A percentile compares a stretch with the other conserved stretches of the same genome.
Conservation (phyloP, 371 early-diverging fungal species). For the Mucor sp. region DNA sequence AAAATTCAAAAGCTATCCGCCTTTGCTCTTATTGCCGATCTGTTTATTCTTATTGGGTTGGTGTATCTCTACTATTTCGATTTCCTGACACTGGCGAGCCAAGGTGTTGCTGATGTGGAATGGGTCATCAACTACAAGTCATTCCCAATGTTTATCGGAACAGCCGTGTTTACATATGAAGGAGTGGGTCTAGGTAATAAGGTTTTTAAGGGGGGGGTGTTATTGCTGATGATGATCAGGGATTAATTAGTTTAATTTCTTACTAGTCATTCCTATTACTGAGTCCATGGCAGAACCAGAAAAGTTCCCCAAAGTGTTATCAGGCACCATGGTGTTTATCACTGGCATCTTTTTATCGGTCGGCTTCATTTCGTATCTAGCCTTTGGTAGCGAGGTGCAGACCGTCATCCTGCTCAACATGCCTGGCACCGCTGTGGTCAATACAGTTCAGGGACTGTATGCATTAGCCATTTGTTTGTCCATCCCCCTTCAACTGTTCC, state of each 20-base stretch:
- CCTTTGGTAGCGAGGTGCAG: constrained; percentile 78
- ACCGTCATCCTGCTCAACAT: constrained; percentile 82
- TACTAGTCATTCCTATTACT: constrained; percentile 62
- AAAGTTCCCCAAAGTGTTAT: constrained; percentile 74
- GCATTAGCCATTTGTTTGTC: constrained; percentile 84
- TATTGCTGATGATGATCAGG: not conserved
- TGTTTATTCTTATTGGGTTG: constrained; percentile 80
- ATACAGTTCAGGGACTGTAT: constrained; percentile 75
- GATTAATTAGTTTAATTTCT: not conserved
- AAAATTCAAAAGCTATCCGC: constrained; percentile 78
- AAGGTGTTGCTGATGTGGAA: constrained; percentile 64
- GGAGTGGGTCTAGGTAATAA: constrained; percentile 82
- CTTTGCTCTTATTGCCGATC: constrained; percentile 82
- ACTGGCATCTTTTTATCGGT: constrained; percentile 72
- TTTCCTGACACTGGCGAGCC: constrained; percentile 51
- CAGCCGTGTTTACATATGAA: constrained; percentile 89
- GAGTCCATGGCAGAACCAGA: constrained; percentile 81
- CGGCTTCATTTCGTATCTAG: constrained; percentile 76
- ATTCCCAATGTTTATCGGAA: constrained; percentile 85
- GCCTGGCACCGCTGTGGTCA: constrained; percentile 63
- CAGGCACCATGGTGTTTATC: constrained; percentile 69
- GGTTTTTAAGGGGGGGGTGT: constrained; percentile 3
- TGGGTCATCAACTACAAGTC: constrained; percentile 68
- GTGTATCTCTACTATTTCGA: constrained; percentile 79
- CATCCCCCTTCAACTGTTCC: constrained; percentile 86